Conservation (phyloP, 2,329 filamentous ascomycete species). For the Scytalidium lignicola region DNA sequence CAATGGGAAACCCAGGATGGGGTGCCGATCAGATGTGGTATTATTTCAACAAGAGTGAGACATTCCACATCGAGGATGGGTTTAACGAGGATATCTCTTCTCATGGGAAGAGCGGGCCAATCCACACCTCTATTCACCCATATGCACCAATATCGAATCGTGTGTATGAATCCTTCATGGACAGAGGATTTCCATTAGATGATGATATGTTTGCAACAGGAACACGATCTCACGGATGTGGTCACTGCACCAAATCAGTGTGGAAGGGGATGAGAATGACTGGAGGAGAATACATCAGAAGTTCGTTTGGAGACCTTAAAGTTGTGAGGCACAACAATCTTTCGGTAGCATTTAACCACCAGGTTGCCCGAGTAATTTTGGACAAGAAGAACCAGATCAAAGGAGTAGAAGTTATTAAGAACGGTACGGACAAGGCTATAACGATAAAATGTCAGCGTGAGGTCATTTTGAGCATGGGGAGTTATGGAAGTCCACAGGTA, state of each 20-base stretch:
- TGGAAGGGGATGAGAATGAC: not conserved
- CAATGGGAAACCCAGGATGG: slow-evolving; percentile 49
- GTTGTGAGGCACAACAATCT: not conserved
- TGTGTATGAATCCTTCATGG: slow-evolving; percentile 43
- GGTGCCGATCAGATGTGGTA: slow-evolving; percentile 50
- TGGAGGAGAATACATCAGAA: not conserved
- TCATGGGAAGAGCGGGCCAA: slow-evolving; percentile 44
- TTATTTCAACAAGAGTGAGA: slow-evolving; percentile 48
- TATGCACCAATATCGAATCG: slow-evolving; percentile 19
- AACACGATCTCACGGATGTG: slow-evolving; percentile 11
- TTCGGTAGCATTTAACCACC: not conserved
- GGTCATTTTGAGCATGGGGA: not conserved
- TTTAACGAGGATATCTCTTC: slow-evolving; percentile 41
- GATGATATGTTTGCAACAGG: slow-evolving; percentile 44
- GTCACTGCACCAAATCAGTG: not conserved
- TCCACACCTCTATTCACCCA: slow-evolving; percentile 27
- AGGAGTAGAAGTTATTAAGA: slow-evolving; percentile 31
- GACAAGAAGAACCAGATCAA: slow-evolving; percentile 41
- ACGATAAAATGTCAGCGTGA: not conserved
- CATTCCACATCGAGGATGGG: slow-evolving; percentile 39
- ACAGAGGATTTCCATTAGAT: slow-evolving; percentile 41
- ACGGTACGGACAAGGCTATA: slow-evolving; percentile 8
- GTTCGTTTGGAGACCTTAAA: not conserved
- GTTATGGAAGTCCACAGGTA: not conserved
- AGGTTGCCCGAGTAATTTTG: slow-evolving; percentile 35